Percentiles rank a stretch among this genome's conserved stretches.
phyloP scores from a whole-genome alignment of 257 asterid genomes.

The Solanum medicagineum region DNA sequence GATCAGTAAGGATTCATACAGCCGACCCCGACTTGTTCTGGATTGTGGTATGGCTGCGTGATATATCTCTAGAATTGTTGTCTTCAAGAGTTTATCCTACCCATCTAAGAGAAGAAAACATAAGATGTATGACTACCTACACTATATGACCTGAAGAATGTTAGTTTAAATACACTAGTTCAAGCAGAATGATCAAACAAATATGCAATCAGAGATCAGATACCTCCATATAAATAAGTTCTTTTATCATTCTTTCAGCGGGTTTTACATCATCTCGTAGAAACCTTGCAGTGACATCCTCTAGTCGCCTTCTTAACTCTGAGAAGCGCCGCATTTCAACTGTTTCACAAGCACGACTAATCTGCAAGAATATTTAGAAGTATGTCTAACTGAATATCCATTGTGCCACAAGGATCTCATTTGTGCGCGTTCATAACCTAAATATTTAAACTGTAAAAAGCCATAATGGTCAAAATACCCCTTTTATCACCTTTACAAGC shows the following conservation, averaged over 20 bases:
- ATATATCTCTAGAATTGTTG: background rate
- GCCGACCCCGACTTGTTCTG: background rate
- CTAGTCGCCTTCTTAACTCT: slow-evolving; percentile 54
- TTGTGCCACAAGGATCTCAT: background rate
- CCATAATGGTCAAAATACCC: background rate
- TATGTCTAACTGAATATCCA: background rate
- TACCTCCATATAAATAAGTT: slow-evolving; percentile 88
- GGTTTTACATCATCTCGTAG: slow-evolving; percentile 80
- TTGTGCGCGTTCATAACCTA: background rate
- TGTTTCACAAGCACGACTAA: slow-evolving; percentile 76
- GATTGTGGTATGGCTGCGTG: background rate
- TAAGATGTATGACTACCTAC: background rate
- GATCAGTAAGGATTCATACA: background rate
- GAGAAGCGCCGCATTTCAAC: slow-evolving; percentile 85
- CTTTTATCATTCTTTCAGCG: slow-evolving; percentile 73
- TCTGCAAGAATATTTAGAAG: slow-evolving; percentile 20
- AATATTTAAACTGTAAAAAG: background rate
- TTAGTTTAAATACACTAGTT: background rate
- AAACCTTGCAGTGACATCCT: slow-evolving; percentile 62
- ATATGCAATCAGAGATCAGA: background rate
- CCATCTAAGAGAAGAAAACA: background rate
- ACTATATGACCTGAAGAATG: background rate
- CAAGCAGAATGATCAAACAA: background rate
- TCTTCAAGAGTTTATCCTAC: background rate
- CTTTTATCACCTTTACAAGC: slow-evolving; percentile 62